These are phyloP conservation scores for Didymellaceae sp. DNA, from an alignment of 2,329 filamentous ascomycete species.

Conservation along the genomic window DNA sequence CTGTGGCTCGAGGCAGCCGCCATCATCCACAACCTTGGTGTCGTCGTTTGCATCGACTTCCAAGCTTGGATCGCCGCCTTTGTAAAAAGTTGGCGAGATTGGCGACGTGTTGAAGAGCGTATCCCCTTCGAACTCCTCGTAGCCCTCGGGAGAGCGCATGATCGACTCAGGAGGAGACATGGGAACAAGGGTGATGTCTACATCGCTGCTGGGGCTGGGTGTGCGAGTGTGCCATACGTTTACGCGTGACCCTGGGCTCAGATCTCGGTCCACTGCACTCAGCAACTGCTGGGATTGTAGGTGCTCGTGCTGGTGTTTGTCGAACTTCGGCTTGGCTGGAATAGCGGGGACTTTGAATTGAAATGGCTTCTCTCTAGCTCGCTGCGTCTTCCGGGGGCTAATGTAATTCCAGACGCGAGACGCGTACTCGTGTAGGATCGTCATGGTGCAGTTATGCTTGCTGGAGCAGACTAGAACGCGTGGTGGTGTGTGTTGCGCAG, in stretches of 20 bases:
- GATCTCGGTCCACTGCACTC: slow-evolving; percentile 27
- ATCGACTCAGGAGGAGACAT: slow-evolving; percentile 41
- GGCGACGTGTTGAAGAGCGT: slow-evolving; percentile 28
- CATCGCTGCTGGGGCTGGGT: slow-evolving; percentile 26
- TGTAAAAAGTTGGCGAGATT: slow-evolving; percentile 8
- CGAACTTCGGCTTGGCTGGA: slow-evolving; percentile 18
- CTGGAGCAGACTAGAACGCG: not conserved
- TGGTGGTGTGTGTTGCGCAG: not conserved
- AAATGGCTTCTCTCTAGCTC: slow-evolving; percentile 44
- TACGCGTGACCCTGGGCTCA: slow-evolving; percentile 44
- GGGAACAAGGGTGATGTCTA: slow-evolving; percentile 34
- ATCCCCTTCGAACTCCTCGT: slow-evolving; percentile 38
- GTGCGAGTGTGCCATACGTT: slow-evolving; percentile 33
- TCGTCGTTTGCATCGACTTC: slow-evolving; percentile 48
- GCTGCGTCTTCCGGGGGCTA: slow-evolving; percentile 50
- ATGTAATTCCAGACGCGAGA: slow-evolving; percentile 52
- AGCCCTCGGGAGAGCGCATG: slow-evolving; percentile 12
- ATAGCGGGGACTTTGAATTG: slow-evolving; percentile 47
- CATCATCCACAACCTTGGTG: slow-evolving; percentile 44
- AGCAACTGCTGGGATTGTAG: slow-evolving; percentile 1
- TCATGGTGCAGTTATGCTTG: slow-evolving; percentile 28
- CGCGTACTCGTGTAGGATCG: slow-evolving; percentile 42
- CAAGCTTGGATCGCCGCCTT: slow-evolving; percentile 21
- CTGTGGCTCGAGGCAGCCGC: slow-evolving; percentile 32
- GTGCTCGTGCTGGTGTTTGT: slow-evolving; percentile 4